phyloP scores from a whole-genome alignment of 176 grass and related monocot species.

The Carex scoparia region DNA sequence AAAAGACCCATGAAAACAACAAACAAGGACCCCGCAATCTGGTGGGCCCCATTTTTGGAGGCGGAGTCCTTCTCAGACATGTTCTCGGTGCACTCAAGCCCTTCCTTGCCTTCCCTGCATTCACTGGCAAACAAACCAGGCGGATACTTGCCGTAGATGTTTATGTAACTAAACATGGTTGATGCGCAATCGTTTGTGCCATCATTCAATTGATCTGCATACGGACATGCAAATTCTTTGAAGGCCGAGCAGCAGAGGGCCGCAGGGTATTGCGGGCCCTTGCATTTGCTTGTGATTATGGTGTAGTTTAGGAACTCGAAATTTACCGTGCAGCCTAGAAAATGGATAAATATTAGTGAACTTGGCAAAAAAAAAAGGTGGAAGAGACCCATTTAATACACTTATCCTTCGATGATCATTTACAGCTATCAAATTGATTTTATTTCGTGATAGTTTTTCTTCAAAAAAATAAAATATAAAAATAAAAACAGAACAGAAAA shows the following conservation, averaged over 20 bases:
- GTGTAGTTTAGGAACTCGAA: slow-evolving; percentile 79
- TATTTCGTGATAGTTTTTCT: not conserved
- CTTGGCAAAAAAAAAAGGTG: not conserved
- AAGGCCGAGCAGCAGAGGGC: slow-evolving; percentile 42
- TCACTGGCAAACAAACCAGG: slow-evolving; percentile 51
- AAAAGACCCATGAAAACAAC: slow-evolving; percentile 24
- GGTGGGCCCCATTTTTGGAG: not conserved
- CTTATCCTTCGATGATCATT: too few species aligned
- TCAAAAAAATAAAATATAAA: not conserved
- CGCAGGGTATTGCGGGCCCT: slow-evolving; percentile 50
- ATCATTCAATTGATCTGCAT: slow-evolving; percentile 33
- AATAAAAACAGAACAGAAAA: not conserved
- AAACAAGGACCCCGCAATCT: slow-evolving; percentile 13
- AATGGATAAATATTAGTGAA: not conserved
- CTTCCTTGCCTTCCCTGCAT: slow-evolving; percentile 53
- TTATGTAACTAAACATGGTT: slow-evolving; percentile 78
- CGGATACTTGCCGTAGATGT: slow-evolving; percentile 58
- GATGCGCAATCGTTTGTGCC: slow-evolving; percentile 40
- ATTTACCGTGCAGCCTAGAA: slow-evolving; percentile 48
- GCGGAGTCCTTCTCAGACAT: not conserved
- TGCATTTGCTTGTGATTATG: slow-evolving; percentile 65
- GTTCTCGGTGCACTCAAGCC: slow-evolving; percentile 31
- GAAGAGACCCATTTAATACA: not conserved
- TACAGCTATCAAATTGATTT: not conserved
- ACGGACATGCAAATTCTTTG: slow-evolving; percentile 68